These are phyloP conservation scores for Xylaria grammica DNA, from an alignment of 495 filamentous ascomycete species.

Conservation along the genomic window DNA sequence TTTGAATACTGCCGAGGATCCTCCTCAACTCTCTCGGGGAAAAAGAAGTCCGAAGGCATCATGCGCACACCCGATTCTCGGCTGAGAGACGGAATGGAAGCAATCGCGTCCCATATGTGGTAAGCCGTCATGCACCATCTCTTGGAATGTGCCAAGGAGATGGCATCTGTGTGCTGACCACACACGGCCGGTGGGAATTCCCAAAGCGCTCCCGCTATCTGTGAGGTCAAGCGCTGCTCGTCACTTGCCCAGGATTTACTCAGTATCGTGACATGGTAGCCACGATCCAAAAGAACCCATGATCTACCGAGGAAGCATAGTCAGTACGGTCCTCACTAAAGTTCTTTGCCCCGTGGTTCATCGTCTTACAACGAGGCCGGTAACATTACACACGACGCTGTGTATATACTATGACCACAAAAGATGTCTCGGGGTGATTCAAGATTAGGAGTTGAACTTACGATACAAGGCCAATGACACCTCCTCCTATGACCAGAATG, in stretches of 20 bases:
- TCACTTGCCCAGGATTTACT: slow-evolving; percentile 50
- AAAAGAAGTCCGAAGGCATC: slow-evolving; percentile 48
- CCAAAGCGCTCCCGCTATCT: slow-evolving; percentile 58
- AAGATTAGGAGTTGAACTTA: slow-evolving; percentile 26
- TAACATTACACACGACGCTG: not conserved
- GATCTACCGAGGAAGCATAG: slow-evolving; percentile 26
- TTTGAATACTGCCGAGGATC: slow-evolving; percentile 41
- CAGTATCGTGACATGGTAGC: slow-evolving; percentile 55
- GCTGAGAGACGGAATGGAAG: slow-evolving; percentile 37
- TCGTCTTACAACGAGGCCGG: not conserved
- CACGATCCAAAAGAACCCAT: slow-evolving; percentile 55
- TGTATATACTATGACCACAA: not conserved
- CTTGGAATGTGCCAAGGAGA: slow-evolving; percentile 47
- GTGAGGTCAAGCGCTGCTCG: slow-evolving; percentile 52
- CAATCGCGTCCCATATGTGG: slow-evolving; percentile 48
- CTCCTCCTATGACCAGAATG: slow-evolving; percentile 52
- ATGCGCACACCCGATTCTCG: slow-evolving; percentile 49
- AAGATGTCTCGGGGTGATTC: not conserved
- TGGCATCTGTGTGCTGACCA: slow-evolving; percentile 51
- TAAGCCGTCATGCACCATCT: slow-evolving; percentile 53
- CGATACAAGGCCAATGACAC: slow-evolving; percentile 50
- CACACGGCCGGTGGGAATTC: slow-evolving; percentile 56
- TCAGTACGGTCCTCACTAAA: slow-evolving; percentile 19
- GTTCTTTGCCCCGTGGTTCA: not conserved
- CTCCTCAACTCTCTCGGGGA: slow-evolving; percentile 41